These are phyloP conservation scores for Hymenochaete sp. DNA, from an alignment of 1,284 basidiomycete species.

Conservation along the genomic window DNA sequence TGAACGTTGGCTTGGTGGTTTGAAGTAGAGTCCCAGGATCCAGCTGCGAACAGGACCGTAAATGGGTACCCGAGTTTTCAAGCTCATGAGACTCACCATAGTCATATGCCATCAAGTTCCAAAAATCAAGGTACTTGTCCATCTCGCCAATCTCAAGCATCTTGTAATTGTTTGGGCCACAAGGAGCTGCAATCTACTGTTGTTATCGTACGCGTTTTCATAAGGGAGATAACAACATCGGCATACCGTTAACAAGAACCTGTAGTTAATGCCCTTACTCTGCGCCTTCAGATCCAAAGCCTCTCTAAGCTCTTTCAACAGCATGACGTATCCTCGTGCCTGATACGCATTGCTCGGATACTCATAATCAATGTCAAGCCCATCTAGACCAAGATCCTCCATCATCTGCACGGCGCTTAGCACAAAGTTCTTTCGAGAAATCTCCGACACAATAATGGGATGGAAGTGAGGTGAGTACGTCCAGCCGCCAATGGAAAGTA, in stretches of 20 bases:
- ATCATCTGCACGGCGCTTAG: slow-evolving; percentile 68
- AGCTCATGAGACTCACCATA: slow-evolving; percentile 43
- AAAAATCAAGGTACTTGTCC: slow-evolving; percentile 85
- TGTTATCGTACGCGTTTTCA: too few species aligned
- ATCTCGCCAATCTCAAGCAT: slow-evolving; percentile 75
- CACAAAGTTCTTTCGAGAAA: slow-evolving; percentile 69
- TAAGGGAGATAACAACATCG: background rate
- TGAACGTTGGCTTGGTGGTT: slow-evolving; percentile 89
- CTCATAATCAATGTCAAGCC: slow-evolving; percentile 79
- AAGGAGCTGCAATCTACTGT: slow-evolving; percentile 82
- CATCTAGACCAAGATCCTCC: slow-evolving; percentile 72
- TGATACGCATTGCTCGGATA: slow-evolving; percentile 68
- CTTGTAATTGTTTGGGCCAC: slow-evolving; percentile 81
- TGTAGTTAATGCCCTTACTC: slow-evolving; percentile 49
- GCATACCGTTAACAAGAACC: slow-evolving; percentile 68
- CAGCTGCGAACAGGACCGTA: slow-evolving; percentile 38
- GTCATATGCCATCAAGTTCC: slow-evolving; percentile 95
- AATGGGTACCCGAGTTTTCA: slow-evolving; percentile 16
- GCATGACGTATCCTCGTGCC: slow-evolving; percentile 62
- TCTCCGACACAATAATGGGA: slow-evolving; percentile 58
- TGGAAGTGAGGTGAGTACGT: slow-evolving; percentile 78
- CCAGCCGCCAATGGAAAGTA: slow-evolving; percentile 89
- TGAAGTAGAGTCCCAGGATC: slow-evolving; percentile 72
- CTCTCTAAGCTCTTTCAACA: slow-evolving; percentile 61
- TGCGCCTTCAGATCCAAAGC: slow-evolving; percentile 61